Evolutionary conservation across 2,329 filamentous ascomycete genomes (phyloP), one percentile per base, ranked within the genome.

Genomic region (Botrytis sinoallii): DNA sequence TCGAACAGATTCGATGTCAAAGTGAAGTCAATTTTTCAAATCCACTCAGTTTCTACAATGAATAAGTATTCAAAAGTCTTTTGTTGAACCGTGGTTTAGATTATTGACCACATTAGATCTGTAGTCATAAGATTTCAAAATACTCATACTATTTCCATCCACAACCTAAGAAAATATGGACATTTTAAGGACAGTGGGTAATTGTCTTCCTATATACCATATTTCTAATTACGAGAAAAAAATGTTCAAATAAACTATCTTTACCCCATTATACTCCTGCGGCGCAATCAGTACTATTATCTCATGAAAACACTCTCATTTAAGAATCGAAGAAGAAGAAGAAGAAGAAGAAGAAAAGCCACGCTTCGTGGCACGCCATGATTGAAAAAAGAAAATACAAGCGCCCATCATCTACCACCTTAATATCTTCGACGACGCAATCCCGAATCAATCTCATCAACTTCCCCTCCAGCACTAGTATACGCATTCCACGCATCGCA

Each of bases 391-490:
- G 20, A 16, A 20, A 67, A 67, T 22, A 8, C 35, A 55, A 40
- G 32, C 46, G 20, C 4, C 57, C n/a, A 38, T 20, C 12, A 29
- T 44, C 48, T 20, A n/a, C 40, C 67, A n/a, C 18, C n/a, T 44
- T 29, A 61, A 20, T 29, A 46, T 44, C 67, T 44, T 73, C 55
- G 22, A 48, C 35, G 44, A 32, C 63, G 69, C 7, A 75, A 57
- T 22, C 88, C 87, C 66, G 86, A 88, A 76, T 89, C 86, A 73
- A 88, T 87, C 79, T 87, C 85, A 4, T 83, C 82, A 1, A 84
- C 84, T 7, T 86, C 82, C 71, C 87, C 84, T 4, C 71, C 71
- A 60, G 81, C 80, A 22, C 81, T 76, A 8, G 86, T 88, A 82
- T 84, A 89, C 12, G 77, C 77, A 6, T 80, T 83, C 88, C 88